Percentiles rank a stretch among this genome's conserved stretches.
phyloP scores from a whole-genome alignment of 179 eudicot species.

The Beta lomatogona region DNA sequence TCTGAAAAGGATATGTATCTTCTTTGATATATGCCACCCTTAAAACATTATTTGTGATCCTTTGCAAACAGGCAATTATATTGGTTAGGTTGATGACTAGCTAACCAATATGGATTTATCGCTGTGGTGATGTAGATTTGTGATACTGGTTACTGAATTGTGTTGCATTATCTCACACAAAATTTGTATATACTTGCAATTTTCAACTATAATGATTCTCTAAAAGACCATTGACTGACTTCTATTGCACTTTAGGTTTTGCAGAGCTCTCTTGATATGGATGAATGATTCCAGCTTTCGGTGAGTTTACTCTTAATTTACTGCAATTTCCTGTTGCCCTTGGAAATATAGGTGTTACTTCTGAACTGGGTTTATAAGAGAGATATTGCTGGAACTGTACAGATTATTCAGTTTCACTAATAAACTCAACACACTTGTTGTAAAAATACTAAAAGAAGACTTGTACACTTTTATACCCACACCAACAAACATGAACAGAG shows the following conservation, averaged over 20 bases:
- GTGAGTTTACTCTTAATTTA: constrained; percentile 25
- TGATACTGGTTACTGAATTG: background rate
- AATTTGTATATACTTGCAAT: background rate
- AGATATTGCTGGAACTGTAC: background rate
- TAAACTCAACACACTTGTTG: constrained; percentile 6
- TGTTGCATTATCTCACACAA: background rate
- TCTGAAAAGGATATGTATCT: background rate
- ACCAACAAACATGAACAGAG: constrained; percentile 7
- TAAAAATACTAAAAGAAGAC: constrained; percentile 11
- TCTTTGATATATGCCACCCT: background rate
- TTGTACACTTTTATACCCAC: constrained; percentile 10
- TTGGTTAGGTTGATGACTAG: background rate
- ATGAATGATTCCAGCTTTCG: constrained; percentile 15
- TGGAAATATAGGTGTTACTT: background rate
- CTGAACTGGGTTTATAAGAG: constrained; percentile 14
- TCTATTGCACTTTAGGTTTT: constrained; percentile 18
- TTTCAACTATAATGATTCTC: background rate
- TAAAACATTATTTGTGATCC: background rate
- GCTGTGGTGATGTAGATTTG: background rate
- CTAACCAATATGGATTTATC: background rate
- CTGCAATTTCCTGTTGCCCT: background rate
- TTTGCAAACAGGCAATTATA: background rate
- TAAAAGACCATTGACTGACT: background rate
- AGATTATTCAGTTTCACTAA: constrained; percentile 7
- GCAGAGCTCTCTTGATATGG: constrained; percentile 28